Conservation (phyloP, 371 early-diverging fungal genomes). For the Rhizopus sp. region DNA sequence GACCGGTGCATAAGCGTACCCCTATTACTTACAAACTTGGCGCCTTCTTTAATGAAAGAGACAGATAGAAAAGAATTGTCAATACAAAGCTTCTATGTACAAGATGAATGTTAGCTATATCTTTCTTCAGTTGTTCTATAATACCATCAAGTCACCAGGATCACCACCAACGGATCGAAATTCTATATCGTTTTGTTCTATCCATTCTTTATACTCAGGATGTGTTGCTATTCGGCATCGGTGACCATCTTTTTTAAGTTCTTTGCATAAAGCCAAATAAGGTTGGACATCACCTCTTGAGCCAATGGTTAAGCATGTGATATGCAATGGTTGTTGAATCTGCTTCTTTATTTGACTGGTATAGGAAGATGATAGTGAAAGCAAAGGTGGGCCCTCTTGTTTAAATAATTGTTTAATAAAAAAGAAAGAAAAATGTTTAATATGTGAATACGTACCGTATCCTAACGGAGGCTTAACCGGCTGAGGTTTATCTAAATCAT, state of each 20-base stretch:
- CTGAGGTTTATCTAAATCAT: conserved; percentile 25
- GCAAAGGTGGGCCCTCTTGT: conserved; percentile 20
- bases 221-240: conserved; percentile 76
- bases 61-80: conserved; percentile 78
- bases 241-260: conserved; percentile 71
- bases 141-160: conserved; percentile 67
- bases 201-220: conserved; percentile 72
- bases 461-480: conserved; percentile 35
- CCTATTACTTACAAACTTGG: conserved; percentile 41
- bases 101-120: background rate
- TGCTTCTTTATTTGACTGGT: background rate
- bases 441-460: conserved; percentile 26
- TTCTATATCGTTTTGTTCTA: conserved; percentile 73
- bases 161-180: conserved; percentile 74
- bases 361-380: conserved; percentile 9
- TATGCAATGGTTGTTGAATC: conserved; percentile 58
- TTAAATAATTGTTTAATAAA: background rate
- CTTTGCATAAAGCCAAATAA: conserved; percentile 79
- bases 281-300: conserved; percentile 88
- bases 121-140: background rate
- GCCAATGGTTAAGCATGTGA: conserved; percentile 80
- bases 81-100: conserved; percentile 66
- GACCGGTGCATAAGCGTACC: background rate
- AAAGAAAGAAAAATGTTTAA: background rate
- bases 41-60: conserved; percentile 67